Conservation (phyloP, 306 rosid genomes). For the Hippophae rhamnoides region DNA sequence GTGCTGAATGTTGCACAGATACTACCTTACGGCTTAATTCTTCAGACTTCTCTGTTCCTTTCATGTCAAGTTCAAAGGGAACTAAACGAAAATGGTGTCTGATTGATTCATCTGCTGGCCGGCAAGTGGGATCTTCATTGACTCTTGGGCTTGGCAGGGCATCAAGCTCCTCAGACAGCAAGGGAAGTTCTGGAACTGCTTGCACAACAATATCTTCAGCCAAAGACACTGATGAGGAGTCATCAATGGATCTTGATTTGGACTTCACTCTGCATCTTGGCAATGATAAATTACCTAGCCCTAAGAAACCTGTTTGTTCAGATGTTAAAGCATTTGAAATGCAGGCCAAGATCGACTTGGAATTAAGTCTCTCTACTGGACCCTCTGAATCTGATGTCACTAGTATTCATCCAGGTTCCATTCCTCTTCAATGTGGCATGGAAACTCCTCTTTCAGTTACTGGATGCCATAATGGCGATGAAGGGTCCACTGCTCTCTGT, state of each 20-base stretch:
- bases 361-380: slow-evolving; percentile 71
- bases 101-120: slow-evolving; percentile 42
- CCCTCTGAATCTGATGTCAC: slow-evolving; percentile 66
- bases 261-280: slow-evolving; percentile 67
- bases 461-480: slow-evolving; percentile 42
- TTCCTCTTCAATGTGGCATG: slow-evolving; percentile 36
- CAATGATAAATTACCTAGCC: slow-evolving; percentile 49
- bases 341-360: slow-evolving; percentile 60
- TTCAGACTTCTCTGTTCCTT: slow-evolving; percentile 40
- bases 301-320: slow-evolving; percentile 33
- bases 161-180: slow-evolving; percentile 78
- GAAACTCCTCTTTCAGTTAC: slow-evolving; percentile 32
- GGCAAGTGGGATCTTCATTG: slow-evolving; percentile 52
- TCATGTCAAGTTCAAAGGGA: slow-evolving; percentile 43
- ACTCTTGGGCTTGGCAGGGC: slow-evolving; percentile 76
- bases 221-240: slow-evolving; percentile 79
- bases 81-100: slow-evolving; percentile 69
- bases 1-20: slow-evolving; percentile 43
- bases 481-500: slow-evolving; percentile 50
- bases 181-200: slow-evolving; percentile 79
- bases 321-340: slow-evolving; percentile 29
- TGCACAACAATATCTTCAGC: slow-evolving; percentile 81
- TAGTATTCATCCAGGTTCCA: slow-evolving; percentile 32
- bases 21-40: slow-evolving; percentile 66
- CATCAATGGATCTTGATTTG: slow-evolving; percentile 71